Evolutionary conservation across 2,329 filamentous ascomycete genomes (phyloP).

Genomic region (Fusarium phyllophilum): DNA sequence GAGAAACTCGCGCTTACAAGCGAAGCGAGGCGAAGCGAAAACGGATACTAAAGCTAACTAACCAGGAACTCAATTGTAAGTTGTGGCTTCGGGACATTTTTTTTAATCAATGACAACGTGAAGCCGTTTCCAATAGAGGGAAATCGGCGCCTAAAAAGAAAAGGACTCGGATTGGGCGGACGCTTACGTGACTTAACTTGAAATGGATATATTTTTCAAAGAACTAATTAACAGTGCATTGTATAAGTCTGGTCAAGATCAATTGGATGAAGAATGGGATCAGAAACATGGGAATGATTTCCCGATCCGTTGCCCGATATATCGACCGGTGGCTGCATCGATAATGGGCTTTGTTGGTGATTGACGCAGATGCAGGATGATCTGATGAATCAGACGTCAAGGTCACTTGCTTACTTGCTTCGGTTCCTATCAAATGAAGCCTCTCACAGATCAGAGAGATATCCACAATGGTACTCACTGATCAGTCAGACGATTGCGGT

Average conservation of each 20-base stretch:
- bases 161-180: conserved; percentile 31
- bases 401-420: neutral
- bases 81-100: conserved; percentile 13
- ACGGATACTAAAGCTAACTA: conserved; percentile 8
- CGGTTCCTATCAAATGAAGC: conserved; percentile 27
- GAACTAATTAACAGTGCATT: conserved; percentile 5
- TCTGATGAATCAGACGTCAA: conserved; percentile 34
- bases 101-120: conserved; percentile 25
- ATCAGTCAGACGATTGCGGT: conserved; percentile 9
- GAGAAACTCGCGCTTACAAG: conserved; percentile 40
- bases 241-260: neutral
- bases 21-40: conserved; percentile 27
- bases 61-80: conserved; percentile 29
- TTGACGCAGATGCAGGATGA: conserved; percentile 12
- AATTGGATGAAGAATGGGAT: neutral
- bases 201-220: neutral
- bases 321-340: conserved; percentile 15
- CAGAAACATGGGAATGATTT: conserved; percentile 17
- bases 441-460: conserved; percentile 15
- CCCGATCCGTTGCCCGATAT: conserved; percentile 33
- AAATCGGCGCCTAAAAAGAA: neutral
- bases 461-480: conserved; percentile 2
- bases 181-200: conserved; percentile 34
- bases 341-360: neutral
- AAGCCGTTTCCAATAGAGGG: neutral